Evolutionary conservation across 208 protist species (phyloP), one percentile per base, ranked within the genome.

Genomic region (Leishmania amazonensis): DNA sequence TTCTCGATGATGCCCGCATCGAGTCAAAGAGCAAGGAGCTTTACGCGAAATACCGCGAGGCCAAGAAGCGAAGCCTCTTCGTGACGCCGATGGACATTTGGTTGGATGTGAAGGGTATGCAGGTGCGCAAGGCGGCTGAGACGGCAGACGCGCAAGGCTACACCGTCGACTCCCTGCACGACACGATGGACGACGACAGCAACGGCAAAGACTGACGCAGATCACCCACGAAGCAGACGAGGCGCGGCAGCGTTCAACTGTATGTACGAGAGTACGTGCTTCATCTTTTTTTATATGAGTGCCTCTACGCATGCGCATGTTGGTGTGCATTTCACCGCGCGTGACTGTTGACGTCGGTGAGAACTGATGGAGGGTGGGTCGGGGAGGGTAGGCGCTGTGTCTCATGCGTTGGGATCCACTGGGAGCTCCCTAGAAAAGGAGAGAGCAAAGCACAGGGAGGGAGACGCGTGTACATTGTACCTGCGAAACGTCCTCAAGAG

Each of bases 11-110:
- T 71, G 92, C 95, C 45, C 90, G 95, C 51, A 91, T 98, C 81
- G 95, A 98, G 87, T 76, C 90, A 64, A 76, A 78, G 11, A 98
- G 95, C 80, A 85, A 81, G 72, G 91, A 96, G 83, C 78, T 96
- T 40, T 98, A 97, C 79, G 86, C 88, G 40, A 91, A 90, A 73
- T 98, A 98, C 83, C 88, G 89, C 45, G 93, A 96, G 58, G 91
- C 90, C 42, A 98, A 98, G 93, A 96, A 95, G 88, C 88, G 91
- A n/a, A 96, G 92, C 62, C 80, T 97, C 24, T 97, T 97, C 76
- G 94, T 97, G 11, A 95, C 94, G 21, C 94, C 94, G 70, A 97
- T 96, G 90, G 93, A 97, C 76, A 79, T 94, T 84, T 97, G 94
- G 94, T 86, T 97, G 8, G 91, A 96, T 31, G 90, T 97, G 71